Evolutionary conservation across 1,284 basidiomycete genomes (phyloP).

Genomic region (Sporisorium reilianum): DNA sequence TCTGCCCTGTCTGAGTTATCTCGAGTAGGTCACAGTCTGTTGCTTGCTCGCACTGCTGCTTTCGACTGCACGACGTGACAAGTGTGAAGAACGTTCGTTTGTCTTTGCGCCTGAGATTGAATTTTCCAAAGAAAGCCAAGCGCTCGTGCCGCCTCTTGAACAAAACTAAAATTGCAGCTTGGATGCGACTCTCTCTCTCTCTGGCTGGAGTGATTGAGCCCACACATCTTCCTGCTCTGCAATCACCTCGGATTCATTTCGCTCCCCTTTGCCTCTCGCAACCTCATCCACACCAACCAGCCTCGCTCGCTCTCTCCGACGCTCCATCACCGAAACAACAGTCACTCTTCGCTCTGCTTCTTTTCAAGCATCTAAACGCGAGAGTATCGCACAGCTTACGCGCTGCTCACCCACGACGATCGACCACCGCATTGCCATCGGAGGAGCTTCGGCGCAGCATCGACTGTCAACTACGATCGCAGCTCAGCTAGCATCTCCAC

Average conservation of each 20-base stretch:
- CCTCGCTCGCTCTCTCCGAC: too few relatives aligned
- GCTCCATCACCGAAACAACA: neutral
- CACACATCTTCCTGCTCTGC: neutral
- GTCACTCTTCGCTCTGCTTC: slow-evolving; percentile 2
- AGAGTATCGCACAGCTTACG: neutral
- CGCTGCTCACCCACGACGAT: neutral
- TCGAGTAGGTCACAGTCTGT: too few relatives aligned
- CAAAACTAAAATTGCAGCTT: neutral
- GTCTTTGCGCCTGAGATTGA: neutral
- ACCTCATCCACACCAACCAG: neutral
- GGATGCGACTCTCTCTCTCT: neutral
- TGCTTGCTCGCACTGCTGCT: too few relatives aligned
- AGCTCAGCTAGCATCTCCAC: neutral
- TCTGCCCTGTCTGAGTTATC: too few relatives aligned
- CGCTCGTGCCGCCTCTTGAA: neutral
- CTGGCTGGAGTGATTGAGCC: neutral
- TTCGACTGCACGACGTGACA: neutral
- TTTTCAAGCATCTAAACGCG: neutral
- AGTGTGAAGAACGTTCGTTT: neutral
- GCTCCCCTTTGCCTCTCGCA: neutral
- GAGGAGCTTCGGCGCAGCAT: slow-evolving; percentile 1
- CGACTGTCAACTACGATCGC: too few relatives aligned
- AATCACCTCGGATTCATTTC: neutral
- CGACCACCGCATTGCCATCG: neutral
- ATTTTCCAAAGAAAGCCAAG: neutral